Conservation (phyloP, 331 rosid genomes). For the Quercus lobata region DNA sequence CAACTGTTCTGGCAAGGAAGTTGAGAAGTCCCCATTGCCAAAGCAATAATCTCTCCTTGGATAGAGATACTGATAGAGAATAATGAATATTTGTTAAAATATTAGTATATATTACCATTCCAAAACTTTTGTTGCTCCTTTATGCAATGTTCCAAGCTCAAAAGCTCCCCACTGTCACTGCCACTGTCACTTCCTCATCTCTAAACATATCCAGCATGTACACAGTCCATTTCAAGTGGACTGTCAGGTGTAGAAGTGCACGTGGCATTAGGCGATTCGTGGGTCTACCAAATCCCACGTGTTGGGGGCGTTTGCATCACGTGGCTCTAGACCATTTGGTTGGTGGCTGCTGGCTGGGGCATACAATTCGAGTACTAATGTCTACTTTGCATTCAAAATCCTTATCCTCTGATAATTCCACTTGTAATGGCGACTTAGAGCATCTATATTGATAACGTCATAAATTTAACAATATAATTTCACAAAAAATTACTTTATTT, state of each 20-base stretch:
- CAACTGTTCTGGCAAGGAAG: no score
- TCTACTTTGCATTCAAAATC: conserved; percentile 19
- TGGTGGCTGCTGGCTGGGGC: conserved; percentile 24
- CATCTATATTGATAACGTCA: no score
- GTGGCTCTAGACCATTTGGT: conserved; percentile 44
- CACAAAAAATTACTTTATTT: fast-evolving
- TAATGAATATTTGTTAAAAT: no score
- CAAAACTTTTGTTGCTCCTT: not conserved
- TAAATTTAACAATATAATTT: no score
- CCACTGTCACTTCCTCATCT: not conserved
- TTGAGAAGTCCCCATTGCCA: no score
- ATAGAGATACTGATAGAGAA: no score
- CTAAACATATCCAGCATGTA: not conserved
- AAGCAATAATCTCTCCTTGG: no score
- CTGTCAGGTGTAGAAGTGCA: not conserved
- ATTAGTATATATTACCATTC: not conserved
- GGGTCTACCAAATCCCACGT: conserved; percentile 50
- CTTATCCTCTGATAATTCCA: conserved; percentile 31
- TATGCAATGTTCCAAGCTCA: not conserved
- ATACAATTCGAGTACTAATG: not conserved
- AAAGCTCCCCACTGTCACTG: not conserved
- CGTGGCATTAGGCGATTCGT: conserved; percentile 24
- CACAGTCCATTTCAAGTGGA: conserved; percentile 25
- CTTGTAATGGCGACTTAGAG: not conserved
- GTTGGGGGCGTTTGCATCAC: conserved; percentile 36